phyloP scores from a whole-genome alignment of 306 rosid genomes.

The Sesbania bispinosa region DNA sequence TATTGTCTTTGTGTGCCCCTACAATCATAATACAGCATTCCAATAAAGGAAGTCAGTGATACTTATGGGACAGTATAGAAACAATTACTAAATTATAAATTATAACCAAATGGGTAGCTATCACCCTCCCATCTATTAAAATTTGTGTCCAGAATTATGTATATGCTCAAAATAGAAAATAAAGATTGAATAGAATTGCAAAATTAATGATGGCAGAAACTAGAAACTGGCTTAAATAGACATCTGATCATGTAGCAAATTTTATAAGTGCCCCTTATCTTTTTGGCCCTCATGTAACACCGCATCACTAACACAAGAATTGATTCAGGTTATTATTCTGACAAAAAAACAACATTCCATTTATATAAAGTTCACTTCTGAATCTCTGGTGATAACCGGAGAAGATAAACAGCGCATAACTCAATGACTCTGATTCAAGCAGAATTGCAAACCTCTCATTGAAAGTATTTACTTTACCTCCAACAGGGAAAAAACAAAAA shows the following conservation, averaged over 20 bases:
- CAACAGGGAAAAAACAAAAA: not conserved
- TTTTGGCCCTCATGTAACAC: not conserved
- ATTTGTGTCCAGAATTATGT: not conserved
- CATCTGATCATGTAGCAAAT: not conserved
- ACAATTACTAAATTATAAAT: too few relatives aligned
- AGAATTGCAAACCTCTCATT: not conserved
- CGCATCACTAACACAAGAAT: not conserved
- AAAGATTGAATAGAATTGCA: not conserved
- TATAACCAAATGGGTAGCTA: too few relatives aligned
- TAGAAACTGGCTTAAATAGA: not conserved
- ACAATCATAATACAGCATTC: slow-evolving; percentile 27
- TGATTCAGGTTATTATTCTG: not conserved
- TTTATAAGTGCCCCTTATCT: not conserved
- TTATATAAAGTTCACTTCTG: not conserved
- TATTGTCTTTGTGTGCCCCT: slow-evolving; percentile 82
- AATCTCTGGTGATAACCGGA: not conserved
- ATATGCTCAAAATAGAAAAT: not conserved
- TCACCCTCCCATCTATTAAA: not conserved
- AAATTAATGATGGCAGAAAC: not conserved
- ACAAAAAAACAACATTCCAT: not conserved
- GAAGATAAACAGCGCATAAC: too few relatives aligned
- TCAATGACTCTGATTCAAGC: not conserved
- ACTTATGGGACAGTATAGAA: not conserved
- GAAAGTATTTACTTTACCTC: not conserved
- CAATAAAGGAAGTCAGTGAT: slow-evolving; percentile 5